A percentile compares a stretch with the other conserved stretches of the same genome.
Conservation (phyloP, 2,329 filamentous ascomycete genomes). For the Colletotrichum siamense region DNA sequence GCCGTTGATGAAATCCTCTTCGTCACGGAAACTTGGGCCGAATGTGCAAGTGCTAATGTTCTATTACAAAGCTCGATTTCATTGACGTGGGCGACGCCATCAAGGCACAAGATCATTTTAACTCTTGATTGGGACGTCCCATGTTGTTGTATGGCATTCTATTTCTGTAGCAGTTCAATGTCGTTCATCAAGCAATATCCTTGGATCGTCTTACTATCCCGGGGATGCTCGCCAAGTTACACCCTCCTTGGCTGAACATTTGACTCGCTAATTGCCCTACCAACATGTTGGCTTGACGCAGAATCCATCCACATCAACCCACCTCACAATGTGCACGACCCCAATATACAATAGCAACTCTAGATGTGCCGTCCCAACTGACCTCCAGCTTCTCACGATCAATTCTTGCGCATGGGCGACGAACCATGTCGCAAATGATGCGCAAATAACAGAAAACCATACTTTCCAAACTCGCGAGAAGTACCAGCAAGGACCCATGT, state of each 20-base stretch:
- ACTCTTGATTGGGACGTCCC: background rate
- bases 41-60: fast-evolving
- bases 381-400: background rate
- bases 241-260: background rate
- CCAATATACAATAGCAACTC: background rate
- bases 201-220: background rate
- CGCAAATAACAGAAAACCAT: background rate
- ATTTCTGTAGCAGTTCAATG: background rate
- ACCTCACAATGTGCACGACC: background rate
- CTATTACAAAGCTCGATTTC: background rate
- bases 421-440: background rate
- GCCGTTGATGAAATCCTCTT: background rate
- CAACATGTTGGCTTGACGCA: background rate
- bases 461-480: background rate
- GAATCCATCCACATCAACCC: background rate
- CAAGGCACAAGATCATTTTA: background rate
- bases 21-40: background rate
- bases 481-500: background rate
- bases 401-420: background rate
- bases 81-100: background rate
- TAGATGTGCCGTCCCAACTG: background rate
- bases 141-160: fast-evolving
- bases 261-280: background rate
- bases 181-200: background rate
- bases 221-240: background rate